Evolutionary conservation across 331 rosid genomes (phyloP), one percentile per base, ranked within the genome.

Genomic region (Spiraea crenata): DNA sequence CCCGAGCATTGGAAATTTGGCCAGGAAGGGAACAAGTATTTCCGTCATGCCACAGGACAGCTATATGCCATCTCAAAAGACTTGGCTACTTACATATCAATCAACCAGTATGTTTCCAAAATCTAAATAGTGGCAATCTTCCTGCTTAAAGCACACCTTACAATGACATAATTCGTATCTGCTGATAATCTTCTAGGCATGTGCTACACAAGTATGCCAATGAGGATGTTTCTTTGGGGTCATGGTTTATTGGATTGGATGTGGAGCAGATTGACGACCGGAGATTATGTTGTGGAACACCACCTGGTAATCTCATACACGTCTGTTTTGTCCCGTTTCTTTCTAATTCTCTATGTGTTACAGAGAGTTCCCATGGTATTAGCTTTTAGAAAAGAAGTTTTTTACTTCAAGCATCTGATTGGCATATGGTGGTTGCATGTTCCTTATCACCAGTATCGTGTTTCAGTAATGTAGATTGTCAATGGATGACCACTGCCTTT

Each of bases 21-120:
- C 2, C 87, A 77, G 69, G 87, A 80, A 25, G 90, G 90, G 57
- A 85, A 85, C 87, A 82, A 78, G 76, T 85, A 85, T 58, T 85
- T 85, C 67, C 90, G 90, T 41, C 90, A 85, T 41, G 90, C 90
- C 79, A 85, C 90, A 0, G 90, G 90, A 16, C 90, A 85, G 75
- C 82, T 85, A 14, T 85, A 85, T 57, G 90, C 90, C 44, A 72
- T 85, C 65, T 85, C 90, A 42, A 82, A 73, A 70, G 85, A 75
- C 74, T 72, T 85, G 75, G 90, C 90, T 39, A 60, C 76, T 44
- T 85, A 77, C 74, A 82, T 85, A 72, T 77, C 87, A 17, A 80
- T 75, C 61, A 85, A 85, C 80, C 83, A 77, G 90, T 82, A 82
- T 35, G 87, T 74, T 69, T 48, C 20, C 47, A 16, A 44, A 16